A percentile compares a stretch with the other conserved stretches of the same genome.
phyloP scores from a whole-genome alignment of 768 basidiomycete genomes.

The Tricholoma matsutake region DNA sequence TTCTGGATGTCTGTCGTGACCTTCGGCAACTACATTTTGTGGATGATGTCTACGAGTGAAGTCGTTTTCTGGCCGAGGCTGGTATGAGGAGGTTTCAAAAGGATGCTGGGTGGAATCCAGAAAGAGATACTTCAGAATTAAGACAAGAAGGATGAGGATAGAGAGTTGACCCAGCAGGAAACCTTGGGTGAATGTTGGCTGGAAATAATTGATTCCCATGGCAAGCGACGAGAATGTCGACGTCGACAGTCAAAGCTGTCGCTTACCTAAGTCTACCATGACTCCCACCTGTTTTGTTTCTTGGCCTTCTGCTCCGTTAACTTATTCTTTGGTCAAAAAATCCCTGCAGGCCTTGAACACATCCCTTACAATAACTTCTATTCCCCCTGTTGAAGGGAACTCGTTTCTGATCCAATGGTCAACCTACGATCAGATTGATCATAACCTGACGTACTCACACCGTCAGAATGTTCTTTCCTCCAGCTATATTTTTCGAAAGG shows the following conservation, averaged over 20 bases:
- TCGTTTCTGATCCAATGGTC: slow-evolving; percentile 69
- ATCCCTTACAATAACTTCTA: slow-evolving; percentile 18
- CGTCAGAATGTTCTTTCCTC: slow-evolving; percentile 62
- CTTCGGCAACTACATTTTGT: slow-evolving; percentile 20
- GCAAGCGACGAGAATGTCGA: background rate
- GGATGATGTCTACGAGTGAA: slow-evolving; percentile 30
- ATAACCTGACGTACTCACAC: slow-evolving; percentile 59
- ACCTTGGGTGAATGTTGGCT: slow-evolving; percentile 94
- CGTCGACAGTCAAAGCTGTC: background rate
- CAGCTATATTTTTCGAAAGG: slow-evolving; percentile 87
- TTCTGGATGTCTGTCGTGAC: slow-evolving; percentile 43
- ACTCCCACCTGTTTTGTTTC: slow-evolving; percentile 26
- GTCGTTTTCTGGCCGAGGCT: slow-evolving; percentile 53
- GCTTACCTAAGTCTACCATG: background rate
- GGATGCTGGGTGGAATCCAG: slow-evolving; percentile 71
- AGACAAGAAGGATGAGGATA: slow-evolving; percentile 67
- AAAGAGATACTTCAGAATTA: slow-evolving; percentile 94
- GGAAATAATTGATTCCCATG: slow-evolving; percentile 59
- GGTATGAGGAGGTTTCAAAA: slow-evolving; percentile 55
- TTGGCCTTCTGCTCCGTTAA: slow-evolving; percentile 52
- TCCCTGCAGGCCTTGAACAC: slow-evolving; percentile 30
- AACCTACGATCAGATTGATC: slow-evolving; percentile 84
- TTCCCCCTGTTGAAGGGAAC: slow-evolving; percentile 8
- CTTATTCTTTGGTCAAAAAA: slow-evolving; percentile 41
- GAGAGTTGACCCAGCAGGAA: slow-evolving; percentile 90